Base-by-base conservation (phyloP, 2,329 filamentous ascomycete genomes). In the Fusarium xylarioides region DNA sequence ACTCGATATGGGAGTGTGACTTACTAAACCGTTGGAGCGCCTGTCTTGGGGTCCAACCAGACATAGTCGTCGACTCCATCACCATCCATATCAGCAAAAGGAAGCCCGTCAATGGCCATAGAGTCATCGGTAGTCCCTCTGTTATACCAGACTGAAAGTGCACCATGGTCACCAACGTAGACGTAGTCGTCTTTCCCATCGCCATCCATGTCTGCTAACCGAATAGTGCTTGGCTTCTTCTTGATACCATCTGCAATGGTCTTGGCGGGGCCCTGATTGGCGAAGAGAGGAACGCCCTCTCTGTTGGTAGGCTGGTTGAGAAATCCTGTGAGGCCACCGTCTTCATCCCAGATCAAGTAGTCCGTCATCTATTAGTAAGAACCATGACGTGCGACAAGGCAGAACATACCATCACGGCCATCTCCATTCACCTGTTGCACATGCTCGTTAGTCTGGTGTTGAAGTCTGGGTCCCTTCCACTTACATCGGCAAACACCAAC, bases 101-200 rank as follows among this genome's bases (percentile, higher is more conserved):
- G 68, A 16, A 70, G 28, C 0, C 64, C 59, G 10, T 70, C 64
- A 18, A 61, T 68, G 1, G 32, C 44, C 59, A 68, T 54, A 2
- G 32, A 32, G 26, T 57, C 58, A 6, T 68, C 54, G 0, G 54
- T 37, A 4, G 37, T 49, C 2, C 64, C 68, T 3, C 55, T n/a
- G n/a, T 70, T 70, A 11, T 70, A 63, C 67, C 67, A 63, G 2
- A 68, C 26, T 10, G 42, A 0, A 78, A 88, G 50, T 2, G 63
- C 63, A 8, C 67, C 64, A 3, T 70, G 40, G 4, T 70, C 55
- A 2, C 71, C 64, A 14, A 77, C 52, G 40, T 70, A 71, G 6
- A 77, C 58, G 26, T 74, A 75, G 52, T 77, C 74, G 8, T 72
- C 68, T 16, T 61, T 66, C 2, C 67, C 62, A 35, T 70, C 57